These are phyloP conservation scores for Taphrina sp. DNA, from an alignment of 1,139 yeast genomes.

Conservation along the genomic window DNA sequence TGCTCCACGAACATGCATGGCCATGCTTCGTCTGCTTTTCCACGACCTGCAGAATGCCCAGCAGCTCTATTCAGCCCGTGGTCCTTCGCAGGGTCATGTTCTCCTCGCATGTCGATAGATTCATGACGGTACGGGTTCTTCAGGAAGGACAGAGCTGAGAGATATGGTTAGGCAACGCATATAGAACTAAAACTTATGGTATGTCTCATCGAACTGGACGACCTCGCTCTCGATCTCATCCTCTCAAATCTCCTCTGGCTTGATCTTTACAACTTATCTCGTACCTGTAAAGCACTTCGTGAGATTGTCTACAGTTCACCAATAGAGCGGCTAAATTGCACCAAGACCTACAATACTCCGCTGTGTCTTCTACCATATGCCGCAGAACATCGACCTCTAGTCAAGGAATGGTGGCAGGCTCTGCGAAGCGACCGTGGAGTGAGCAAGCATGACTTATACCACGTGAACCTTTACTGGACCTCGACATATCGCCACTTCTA, in stretches of 20 bases:
- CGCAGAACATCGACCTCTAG: background rate
- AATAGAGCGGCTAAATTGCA: constrained; percentile 4
- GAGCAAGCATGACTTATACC: background rate
- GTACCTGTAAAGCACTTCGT: constrained; percentile 3
- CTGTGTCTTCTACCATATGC: constrained; percentile 3
- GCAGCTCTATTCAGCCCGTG: too few relatives aligned
- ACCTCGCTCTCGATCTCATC: constrained; percentile 1
- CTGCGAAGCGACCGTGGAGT: background rate
- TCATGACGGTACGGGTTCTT: too few relatives aligned
- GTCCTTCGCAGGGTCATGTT: too few relatives aligned
- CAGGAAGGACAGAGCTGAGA: too few relatives aligned
- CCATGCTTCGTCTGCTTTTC: too few relatives aligned
- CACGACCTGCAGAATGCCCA: too few relatives aligned
- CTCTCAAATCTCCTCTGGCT: background rate
- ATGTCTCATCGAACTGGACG: background rate
- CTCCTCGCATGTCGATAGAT: too few relatives aligned
- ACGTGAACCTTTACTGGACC: constrained; percentile 1
- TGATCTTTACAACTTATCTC: background rate
- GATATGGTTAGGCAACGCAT: too few relatives aligned
- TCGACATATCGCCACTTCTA: constrained; percentile 7
- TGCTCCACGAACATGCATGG: too few relatives aligned
- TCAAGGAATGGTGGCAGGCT: constrained; percentile 2
- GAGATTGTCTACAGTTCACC: background rate
- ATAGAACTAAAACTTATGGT: too few relatives aligned
- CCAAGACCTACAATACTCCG: background rate